Base-by-base conservation (phyloP, 306 rosid genomes). In the Inga leiocalycina region DNA sequence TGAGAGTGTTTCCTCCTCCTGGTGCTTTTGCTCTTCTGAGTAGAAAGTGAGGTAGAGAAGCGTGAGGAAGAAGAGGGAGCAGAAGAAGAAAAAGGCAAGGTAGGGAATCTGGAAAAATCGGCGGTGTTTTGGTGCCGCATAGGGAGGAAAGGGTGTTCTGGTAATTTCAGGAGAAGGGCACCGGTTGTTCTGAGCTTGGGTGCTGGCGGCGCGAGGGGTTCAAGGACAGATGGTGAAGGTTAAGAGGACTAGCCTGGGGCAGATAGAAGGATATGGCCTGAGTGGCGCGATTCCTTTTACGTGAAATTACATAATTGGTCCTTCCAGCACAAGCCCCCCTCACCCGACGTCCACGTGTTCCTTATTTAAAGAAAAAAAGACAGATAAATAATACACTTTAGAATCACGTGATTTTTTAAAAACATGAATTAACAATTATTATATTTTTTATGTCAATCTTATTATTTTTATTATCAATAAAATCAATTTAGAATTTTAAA, bases 121-220 rank as follows among this genome's bases (percentile, higher is more conserved):
- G 79, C 10, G 0, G 81, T 59, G 75, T 39, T 71, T 76, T 61
- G 84, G 24, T 27, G 52, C 3, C 1, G 59, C 76, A 72, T 72
- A 4, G 6, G 8, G 30, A 27, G 5, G 5, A 8, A 35, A 75
- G 90, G 91, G 85, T 43, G 81, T 51, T 86, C 79, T 86, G 68
- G 91, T 88, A 85, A 85, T 81, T 87, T 59, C 20, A 14, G 15
- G 6, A 13, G 9, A 11, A 61, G 52, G 80, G 61, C 13, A 16
- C 20, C 4, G 45, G 77, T 2, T 68, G 76, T 20, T 82, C 24
- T 2, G 82, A 3, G 79, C 44, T 20, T 52, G 15, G 78, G 78
- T 59, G 78, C 71, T 11, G 75, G 77, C 2, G 69, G 80, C 30
- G 72, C 51, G 57, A 32, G 34, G 10, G 57, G 19, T 10, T 32